Evolutionary conservation across 768 basidiomycete genomes (phyloP), one percentile per base, ranked within the genome.

Genomic region (Roridomyces roridus): DNA sequence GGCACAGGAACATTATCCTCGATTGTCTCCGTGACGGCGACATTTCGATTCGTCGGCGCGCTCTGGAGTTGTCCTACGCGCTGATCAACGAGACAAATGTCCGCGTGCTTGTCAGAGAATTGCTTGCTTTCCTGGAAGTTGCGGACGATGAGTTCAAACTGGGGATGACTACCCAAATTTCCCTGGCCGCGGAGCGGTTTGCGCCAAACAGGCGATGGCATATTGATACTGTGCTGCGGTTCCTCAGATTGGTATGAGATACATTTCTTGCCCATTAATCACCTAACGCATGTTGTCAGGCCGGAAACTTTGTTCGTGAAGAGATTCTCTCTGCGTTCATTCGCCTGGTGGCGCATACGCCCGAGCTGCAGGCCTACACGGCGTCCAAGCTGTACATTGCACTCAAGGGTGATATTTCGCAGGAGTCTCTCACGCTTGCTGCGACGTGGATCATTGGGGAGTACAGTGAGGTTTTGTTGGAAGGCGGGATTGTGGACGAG

Each of bases 121-220:
- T 99, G 24, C 80, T 98, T 41, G 92, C 94, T 1, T 99, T 98
- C 85, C 83, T 99, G 15, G 96, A 98, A 66, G 93, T 98, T 18
- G 96, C 97, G 26, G 97, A 98, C 68, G 96, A 98, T 60, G 97
- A 99, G 70, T 99, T 99, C 80, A 99, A 99, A 76, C 85, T 94
- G 14, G 91, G 94, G 1, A 90, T 99, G 87, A 99, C 97, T 0
- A 98, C 96, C 0, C 96, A 99, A 72, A 95, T 99, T 44, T 93
- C 89, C 50, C 78, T 98, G 23, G 96, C 95, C 2, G 97, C 97
- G 0, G 97, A 99, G 73, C 81, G 95, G 41, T 98, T 93, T 68
- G 96, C 96, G 0, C 97, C 97, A 0, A 98, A 96, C 72, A 96
- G 96, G 74, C 83, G 97, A 61, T 99, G 96, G 96, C 97, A 99